Evolutionary conservation across 495 filamentous ascomycete genomes (phyloP), one percentile per base, ranked within the genome.

Genomic region (Podospora pseudopauciseta): DNA sequence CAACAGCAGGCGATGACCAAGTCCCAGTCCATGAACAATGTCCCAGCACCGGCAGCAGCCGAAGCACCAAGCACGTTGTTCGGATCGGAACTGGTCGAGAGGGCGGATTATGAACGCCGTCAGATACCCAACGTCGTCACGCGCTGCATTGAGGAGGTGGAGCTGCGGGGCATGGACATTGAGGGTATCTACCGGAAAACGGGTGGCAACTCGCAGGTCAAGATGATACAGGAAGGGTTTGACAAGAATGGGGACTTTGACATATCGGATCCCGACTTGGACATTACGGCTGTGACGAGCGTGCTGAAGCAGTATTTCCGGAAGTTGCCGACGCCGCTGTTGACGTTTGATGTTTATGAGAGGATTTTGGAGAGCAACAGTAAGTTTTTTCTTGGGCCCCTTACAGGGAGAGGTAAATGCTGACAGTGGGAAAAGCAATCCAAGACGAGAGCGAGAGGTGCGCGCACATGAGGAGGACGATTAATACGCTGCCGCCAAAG

Each of bases 131-230:
- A 87, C 74, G 90, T 99, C 60, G 89, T 99, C 54, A 92, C 89
- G 65, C 91, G 93, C 62, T 99, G 96, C 80, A 97, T 99, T 73
- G 92, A 97, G 75, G 95, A 99, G 80, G 96, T 99, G 65, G 95
- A 98, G 79, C 79, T 95, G 26, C 90, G 96, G 78, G 95, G 95
- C 57, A 97, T 99, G 93, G 93, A 98, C 74, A 86, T 96, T 75
- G 94, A 98, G 80, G 96, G 96, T 63, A 96, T 99, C 71, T 99
- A 99, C 82, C 89, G 96, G 69, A 99, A 99, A 83, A 94, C 92
- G 39, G 96, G 96, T 62, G 94, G 94, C 72, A 90, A 89, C 65
- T 90, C 90, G 2, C 91, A 92, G 69, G 90, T 96, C 77, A 95
- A 96, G 75, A 81, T 83, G 57, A 92, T 99, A 68, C 89, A 92